Conservation (phyloP, 805 yeast species). For the Yamadazyma akitaensis region DNA sequence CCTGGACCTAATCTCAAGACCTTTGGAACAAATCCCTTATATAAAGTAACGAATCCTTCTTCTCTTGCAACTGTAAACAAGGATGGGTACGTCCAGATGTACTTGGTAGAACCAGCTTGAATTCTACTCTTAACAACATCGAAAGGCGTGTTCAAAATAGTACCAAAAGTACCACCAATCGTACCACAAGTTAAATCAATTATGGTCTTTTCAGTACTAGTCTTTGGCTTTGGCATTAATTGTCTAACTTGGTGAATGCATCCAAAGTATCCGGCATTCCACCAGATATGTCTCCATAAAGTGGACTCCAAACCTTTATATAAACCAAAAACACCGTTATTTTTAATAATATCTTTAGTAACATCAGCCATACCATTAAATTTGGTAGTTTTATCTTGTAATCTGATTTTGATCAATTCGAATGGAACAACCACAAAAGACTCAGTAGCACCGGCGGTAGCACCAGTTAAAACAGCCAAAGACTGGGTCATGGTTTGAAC, state of each 20-base stretch:
- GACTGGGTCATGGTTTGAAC: conserved; percentile 70
- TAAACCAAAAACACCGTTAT: conserved; percentile 78
- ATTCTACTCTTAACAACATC: conserved; percentile 97
- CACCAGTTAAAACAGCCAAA: conserved; percentile 88
- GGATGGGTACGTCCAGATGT: conserved; percentile 89
- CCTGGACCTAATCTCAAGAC: conserved; percentile 98
- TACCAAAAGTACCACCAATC: conserved; percentile 96
- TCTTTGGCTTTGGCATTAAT: conserved; percentile 73
- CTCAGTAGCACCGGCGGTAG: conserved; percentile 97
- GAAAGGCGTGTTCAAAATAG: conserved; percentile 92
- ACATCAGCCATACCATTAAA: conserved; percentile 86
- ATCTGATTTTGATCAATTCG: conserved; percentile 90
- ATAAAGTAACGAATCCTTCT: conserved; percentile 89
- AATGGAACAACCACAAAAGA: conserved; percentile 97
- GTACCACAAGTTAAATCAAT: conserved; percentile 91
- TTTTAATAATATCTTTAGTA: conserved; percentile 61
- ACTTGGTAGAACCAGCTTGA: conserved; percentile 86
- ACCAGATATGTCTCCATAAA: conserved; percentile 90
- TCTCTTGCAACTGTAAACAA: conserved; percentile 71
- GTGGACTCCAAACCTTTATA: conserved; percentile 97
- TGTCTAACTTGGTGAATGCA: conserved; percentile 82
- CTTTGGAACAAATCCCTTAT: conserved; percentile 96
- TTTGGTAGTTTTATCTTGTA: conserved; percentile 83
- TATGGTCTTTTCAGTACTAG: conserved; percentile 67
- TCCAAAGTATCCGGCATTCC: conserved; percentile 99